Percentiles rank a stretch among this genome's conserved stretches.
Evolutionary conservation across 306 rosid genomes (phyloP).

Genomic region (Casuarina equisetifolia): DNA sequence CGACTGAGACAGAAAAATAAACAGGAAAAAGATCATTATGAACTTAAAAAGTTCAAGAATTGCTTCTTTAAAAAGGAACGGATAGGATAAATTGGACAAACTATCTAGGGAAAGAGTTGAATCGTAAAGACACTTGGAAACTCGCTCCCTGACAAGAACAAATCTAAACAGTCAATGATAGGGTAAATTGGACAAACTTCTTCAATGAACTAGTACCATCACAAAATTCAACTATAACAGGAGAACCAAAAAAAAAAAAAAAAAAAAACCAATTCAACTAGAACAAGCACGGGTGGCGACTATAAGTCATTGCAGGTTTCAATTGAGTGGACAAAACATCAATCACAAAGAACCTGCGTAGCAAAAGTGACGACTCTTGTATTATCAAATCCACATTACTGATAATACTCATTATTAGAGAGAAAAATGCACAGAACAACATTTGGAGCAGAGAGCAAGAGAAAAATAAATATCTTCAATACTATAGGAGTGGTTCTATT

Average conservation of each 20-base stretch:
- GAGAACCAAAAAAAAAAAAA: too few species aligned
- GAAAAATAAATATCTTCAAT: background rate
- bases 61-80: too few species aligned
- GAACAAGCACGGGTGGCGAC: too few species aligned
- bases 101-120: too few species aligned
- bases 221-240: background rate
- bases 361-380: background rate
- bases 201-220: background rate
- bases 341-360: background rate
- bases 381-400: constrained; percentile 5
- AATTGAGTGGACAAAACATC: background rate
- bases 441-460: background rate
- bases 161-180: background rate
- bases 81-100: too few species aligned
- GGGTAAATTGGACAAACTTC: background rate
- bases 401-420: background rate
- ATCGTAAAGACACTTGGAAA: background rate
- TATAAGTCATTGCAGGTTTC: background rate
- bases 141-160: background rate
- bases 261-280: background rate
- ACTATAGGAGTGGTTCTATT: background rate
- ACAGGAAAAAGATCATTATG: background rate
- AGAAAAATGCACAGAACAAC: background rate
- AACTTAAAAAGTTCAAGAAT: too few species aligned
- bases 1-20: background rate